Percentiles rank a stretch among this genome's conserved stretches.
phyloP scores from a whole-genome alignment of 148 eudicot genomes.

The Mesembryanthemum crystallinum region DNA sequence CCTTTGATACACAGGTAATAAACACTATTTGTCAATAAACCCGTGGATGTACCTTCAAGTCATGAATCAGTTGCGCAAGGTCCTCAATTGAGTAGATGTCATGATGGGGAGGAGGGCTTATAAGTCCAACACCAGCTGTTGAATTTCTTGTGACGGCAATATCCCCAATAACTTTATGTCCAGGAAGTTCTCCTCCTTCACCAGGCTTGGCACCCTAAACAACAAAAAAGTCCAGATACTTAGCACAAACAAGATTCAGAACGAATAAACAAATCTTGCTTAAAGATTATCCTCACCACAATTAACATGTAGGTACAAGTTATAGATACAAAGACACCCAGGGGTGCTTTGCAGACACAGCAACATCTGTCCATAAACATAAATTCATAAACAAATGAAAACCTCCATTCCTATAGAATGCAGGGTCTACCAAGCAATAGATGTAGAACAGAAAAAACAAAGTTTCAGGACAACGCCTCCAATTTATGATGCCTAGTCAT shows the following conservation, averaged over 20 bases:
- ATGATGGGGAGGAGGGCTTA: conserved; percentile 99
- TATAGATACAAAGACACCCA: conserved; percentile 66
- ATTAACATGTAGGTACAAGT: conserved; percentile 61
- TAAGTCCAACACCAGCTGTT: conserved; percentile 97
- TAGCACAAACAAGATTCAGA: not conserved
- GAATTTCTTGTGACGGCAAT: conserved; percentile 94
- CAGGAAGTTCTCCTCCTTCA: conserved; percentile 99
- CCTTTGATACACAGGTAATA: not conserved
- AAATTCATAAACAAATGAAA: conserved; percentile 70
- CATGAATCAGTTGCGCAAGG: conserved; percentile 93
- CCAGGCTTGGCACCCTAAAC: conserved; percentile 98
- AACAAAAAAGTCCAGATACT: conserved; percentile 15
- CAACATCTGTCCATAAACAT: conserved; percentile 75
- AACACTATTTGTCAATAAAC: not conserved
- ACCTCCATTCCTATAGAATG: conserved; percentile 54
- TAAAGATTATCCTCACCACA: conserved; percentile 65
- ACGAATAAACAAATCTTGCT: conserved; percentile 21
- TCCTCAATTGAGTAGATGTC: conserved; percentile 98
- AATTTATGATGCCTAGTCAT: conserved; percentile 20
- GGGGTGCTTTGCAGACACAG: conserved; percentile 54
- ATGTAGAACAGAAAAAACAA: conserved; percentile 13
- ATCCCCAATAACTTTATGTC: conserved; percentile 97
- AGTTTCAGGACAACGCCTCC: not conserved
- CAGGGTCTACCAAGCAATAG: conserved; percentile 32
- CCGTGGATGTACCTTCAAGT: conserved; percentile 67